These are phyloP conservation scores for Mycena metata DNA, from an alignment of 768 basidiomycete genomes.

Conservation along the genomic window DNA sequence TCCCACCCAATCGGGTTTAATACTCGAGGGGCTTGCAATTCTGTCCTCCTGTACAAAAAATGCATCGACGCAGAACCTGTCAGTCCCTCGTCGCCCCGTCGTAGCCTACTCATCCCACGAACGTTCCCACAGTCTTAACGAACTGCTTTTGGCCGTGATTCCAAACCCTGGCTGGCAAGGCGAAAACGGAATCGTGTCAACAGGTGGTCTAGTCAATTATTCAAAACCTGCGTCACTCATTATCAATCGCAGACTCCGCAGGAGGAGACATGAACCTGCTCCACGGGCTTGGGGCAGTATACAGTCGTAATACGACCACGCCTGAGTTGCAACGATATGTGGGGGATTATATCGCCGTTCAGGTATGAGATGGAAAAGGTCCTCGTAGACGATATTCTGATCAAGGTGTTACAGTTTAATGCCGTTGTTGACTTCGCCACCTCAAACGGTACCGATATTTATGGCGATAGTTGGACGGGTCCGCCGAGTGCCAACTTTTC, in stretches of 20 bases:
- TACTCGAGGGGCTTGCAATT: conserved; percentile 22
- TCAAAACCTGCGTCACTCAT: background rate
- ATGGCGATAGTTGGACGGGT: too few relatives aligned
- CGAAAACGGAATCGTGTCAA: conserved; percentile 1
- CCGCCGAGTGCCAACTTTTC: too few relatives aligned
- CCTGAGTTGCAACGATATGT: too few relatives aligned
- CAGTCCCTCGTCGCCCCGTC: background rate
- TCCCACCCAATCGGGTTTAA: background rate
- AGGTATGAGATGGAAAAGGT: too few relatives aligned
- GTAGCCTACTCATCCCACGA: too few relatives aligned
- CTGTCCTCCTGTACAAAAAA: conserved; percentile 3
- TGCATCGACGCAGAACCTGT: background rate
- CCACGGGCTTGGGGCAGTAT: too few relatives aligned
- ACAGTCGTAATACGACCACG: too few relatives aligned
- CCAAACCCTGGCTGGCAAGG: conserved; percentile 1
- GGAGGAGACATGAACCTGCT: conserved; percentile 6
- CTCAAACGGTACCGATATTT: too few relatives aligned
- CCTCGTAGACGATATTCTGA: too few relatives aligned
- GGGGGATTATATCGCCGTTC: too few relatives aligned
- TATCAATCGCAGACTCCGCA: background rate
- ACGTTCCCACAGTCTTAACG: conserved; percentile 7
- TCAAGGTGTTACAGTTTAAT: too few relatives aligned
- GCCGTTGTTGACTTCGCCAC: too few relatives aligned
- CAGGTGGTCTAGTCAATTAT: background rate
- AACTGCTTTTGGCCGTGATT: background rate